Evolutionary conservation across 768 basidiomycete species (phyloP), one percentile per base, ranked within the genome.

Genomic region (Trametes villosa): DNA sequence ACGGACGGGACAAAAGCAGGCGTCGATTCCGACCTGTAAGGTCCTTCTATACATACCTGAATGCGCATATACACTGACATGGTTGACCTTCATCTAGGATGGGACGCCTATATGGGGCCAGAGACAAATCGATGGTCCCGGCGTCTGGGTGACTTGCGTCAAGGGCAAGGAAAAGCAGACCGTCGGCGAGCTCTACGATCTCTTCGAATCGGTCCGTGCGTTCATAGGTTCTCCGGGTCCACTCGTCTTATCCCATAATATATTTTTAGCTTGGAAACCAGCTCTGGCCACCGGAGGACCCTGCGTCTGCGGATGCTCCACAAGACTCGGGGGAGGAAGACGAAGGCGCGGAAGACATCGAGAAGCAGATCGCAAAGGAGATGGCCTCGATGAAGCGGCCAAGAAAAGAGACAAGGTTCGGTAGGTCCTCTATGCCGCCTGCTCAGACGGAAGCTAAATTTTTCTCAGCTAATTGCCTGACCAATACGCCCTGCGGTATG

Each of bases 161-260:
- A 91, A 88, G 71, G 92, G 92, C 20, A 94, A 88, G 65, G 93
- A 94, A 71, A 88, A 83, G 63, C 87, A 87, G 67, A 82, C 89
- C 0, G 83, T 91, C 4, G 85, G 87, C 36, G 92, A 94, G 69
- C 72, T 91, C 34, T 88, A 87, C 63, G 90, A 92, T 67, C 67
- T 94, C 11, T 91, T 94, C 55, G 89, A 92, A 60, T 82, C 82
- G 52, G 92, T 92, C 63, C 67, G 86, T 29, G 13, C 27, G 31
- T n/a, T 8, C 31, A 20, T 34, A 13, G 18, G 12, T 12, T 24
- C 38, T 26, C n/a, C n/a, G n/a, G n/a, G n/a, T 22, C 1, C 13
- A 2, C 26, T n/a, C 29, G 30, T n/a, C 20, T 8, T 48, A 30
- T 11, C 5, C 9, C 5, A 31, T 5, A 20, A 2, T 17, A 15